A percentile compares a stretch with the other conserved stretches of the same genome.
These are phyloP conservation scores for Irpex rosettiformis DNA, from an alignment of 1,284 basidiomycete genomes.

Conservation along the genomic window DNA sequence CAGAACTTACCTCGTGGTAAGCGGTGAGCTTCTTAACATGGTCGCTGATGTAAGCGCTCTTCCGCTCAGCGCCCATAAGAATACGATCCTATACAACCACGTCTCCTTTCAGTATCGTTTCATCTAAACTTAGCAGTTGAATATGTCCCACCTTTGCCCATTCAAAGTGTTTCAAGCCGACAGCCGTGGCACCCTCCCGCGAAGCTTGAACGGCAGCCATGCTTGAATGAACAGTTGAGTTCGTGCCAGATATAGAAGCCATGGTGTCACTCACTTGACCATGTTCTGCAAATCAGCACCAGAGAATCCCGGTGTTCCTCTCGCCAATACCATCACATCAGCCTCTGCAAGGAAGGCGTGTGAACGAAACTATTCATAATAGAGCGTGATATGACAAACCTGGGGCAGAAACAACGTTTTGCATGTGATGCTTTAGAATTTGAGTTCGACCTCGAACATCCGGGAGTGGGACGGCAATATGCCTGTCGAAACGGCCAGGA, in stretches of 20 bases:
- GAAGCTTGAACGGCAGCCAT: slow-evolving; percentile 92
- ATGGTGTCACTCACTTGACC: slow-evolving; percentile 66
- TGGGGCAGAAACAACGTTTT: slow-evolving; percentile 62
- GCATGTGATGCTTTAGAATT: slow-evolving; percentile 89
- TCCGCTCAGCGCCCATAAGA: slow-evolving; percentile 91
- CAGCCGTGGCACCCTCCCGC: slow-evolving; percentile 71
- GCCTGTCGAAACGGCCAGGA: slow-evolving; percentile 91
- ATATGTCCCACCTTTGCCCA: slow-evolving; percentile 80
- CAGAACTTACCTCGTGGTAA: slow-evolving; percentile 76
- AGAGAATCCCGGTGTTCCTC: slow-evolving; percentile 89
- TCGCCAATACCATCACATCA: slow-evolving; percentile 81
- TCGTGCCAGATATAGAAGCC: slow-evolving; percentile 4
- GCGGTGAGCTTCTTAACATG: slow-evolving; percentile 86
- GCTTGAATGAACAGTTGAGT: slow-evolving; percentile 32
- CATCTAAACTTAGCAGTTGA: background rate
- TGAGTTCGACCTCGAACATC: slow-evolving; percentile 87
- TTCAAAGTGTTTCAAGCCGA: slow-evolving; percentile 84
- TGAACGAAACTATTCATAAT: background rate
- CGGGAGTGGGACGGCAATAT: slow-evolving; percentile 85
- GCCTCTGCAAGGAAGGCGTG: slow-evolving; percentile 45
- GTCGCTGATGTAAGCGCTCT: slow-evolving; percentile 82
- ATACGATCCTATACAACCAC: slow-evolving; percentile 69
- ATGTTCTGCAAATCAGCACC: slow-evolving; percentile 93
- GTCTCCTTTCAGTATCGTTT: background rate
- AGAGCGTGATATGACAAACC: slow-evolving; percentile 34